Evolutionary conservation across 441 rosid species (phyloP).

Genomic region (Jatropha podagrica): DNA sequence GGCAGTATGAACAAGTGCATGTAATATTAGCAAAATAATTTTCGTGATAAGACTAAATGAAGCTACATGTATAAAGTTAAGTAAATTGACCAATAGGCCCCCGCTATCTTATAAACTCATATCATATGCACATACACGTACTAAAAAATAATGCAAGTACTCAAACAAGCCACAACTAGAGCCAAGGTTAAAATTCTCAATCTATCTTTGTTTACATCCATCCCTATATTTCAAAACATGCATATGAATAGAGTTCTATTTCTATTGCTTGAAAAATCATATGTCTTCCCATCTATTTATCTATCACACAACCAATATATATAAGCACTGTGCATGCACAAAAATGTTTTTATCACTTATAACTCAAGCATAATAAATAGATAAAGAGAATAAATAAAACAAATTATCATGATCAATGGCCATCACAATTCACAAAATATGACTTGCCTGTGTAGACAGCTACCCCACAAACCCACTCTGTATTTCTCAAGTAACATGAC

Average conservation of each 20-base stretch:
- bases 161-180: not conserved
- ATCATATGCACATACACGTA: not conserved
- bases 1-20: not conserved
- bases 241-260: not conserved
- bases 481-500: slow-evolving; percentile 94
- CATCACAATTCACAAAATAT: slow-evolving; percentile 8
- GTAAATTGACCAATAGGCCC: not conserved
- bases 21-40: not conserved
- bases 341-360: not conserved
- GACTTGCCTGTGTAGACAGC: slow-evolving; percentile 88
- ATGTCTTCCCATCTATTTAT: not conserved
- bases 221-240: not conserved
- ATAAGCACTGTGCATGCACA: not conserved
- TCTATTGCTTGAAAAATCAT: not conserved
- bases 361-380: not conserved
- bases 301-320: not conserved
- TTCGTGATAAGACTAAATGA: slow-evolving; percentile 1
- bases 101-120: not conserved
- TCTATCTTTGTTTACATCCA: not conserved
- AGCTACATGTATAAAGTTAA: not conserved
- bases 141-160: slow-evolving; percentile 1
- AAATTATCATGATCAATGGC: slow-evolving; percentile 22
- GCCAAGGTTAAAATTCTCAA: not conserved
- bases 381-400: not conserved
- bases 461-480: slow-evolving; percentile 99